Base-by-base conservation (phyloP, 2,329 filamentous ascomycete genomes). In the Magnaporthiopsis incrustans region DNA sequence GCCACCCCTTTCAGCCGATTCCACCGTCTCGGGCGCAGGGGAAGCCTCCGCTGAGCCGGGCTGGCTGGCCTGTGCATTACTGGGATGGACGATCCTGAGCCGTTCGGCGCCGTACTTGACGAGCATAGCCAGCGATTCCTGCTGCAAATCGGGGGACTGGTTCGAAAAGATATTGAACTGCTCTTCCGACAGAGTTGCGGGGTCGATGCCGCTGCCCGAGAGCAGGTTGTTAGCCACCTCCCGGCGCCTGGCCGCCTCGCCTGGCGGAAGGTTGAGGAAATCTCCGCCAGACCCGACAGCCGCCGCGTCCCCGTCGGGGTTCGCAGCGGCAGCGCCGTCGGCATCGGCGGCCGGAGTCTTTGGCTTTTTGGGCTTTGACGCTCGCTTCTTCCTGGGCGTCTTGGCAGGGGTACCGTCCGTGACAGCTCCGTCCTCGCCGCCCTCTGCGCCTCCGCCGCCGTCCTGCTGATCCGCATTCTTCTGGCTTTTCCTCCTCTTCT, bases 91-190 rank as follows among this genome's bases (percentile, higher is more conserved):
- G 61, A 87, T 85, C 14, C 81, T 77, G 30, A 87, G 72, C 18
- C 80, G 75, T 69, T 85, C 82, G 8, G 84, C 83, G 26, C 84
- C 84, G 64, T 85, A 85, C 68, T 78, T 80, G 0, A 79, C 77
- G 14, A 86, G 75, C 82, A 87, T 83, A 1, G 75, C 77, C 18
- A 87, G 72, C 0, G 84, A 86, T 63, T 82, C 78, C 63, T 75
- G 74, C 67, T 86, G 84, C 7, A 86, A 71, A 3, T 80, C 77
- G 0, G 83, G 82, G 0, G 83, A 79, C 71, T 87, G 84, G 64
- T 87, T 86, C 11, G 83, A 77, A 67, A 87, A 85, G 22, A 85
- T 86, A 67, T 75, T 80, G 66, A 86, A 84, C 68, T 86, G 84
- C 59, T 86, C 83, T 4, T 72, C 66, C 0, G 81, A 83, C 12